phyloP scores from a whole-genome alignment of 805 yeast genomes.

The Yarrowia deformans region DNA sequence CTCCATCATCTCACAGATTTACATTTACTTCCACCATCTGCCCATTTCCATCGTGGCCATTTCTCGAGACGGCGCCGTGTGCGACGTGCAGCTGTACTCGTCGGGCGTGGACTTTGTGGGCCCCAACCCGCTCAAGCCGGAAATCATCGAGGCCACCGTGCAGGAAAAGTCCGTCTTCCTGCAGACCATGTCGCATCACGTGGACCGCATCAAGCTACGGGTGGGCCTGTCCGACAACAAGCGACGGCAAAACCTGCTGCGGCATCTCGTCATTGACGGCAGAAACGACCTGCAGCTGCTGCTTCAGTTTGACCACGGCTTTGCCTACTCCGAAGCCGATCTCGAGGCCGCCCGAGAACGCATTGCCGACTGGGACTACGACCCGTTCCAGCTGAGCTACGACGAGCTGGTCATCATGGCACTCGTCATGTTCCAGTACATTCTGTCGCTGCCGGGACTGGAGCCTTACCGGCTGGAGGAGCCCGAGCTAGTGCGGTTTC shows the following conservation, averaged over 20 bases:
- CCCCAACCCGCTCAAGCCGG: conserved; percentile 36
- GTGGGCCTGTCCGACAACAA: conserved; percentile 34
- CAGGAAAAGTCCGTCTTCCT: conserved; percentile 14
- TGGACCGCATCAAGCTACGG: conserved; percentile 37
- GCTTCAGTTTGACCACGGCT: conserved; percentile 26
- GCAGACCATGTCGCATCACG: conserved; percentile 22
- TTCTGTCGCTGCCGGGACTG: conserved; percentile 41
- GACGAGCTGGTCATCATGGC: conserved; percentile 37
- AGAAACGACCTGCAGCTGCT: conserved; percentile 27
- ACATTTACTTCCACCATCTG: conserved; percentile 38
- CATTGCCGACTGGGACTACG: conserved; percentile 36
- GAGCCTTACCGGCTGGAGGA: conserved; percentile 47
- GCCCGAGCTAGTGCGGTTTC: conserved; percentile 63
- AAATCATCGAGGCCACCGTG: conserved; percentile 20
- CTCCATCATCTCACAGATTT: conserved; percentile 34
- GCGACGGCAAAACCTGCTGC: conserved; percentile 37
- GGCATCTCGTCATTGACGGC: conserved; percentile 33
- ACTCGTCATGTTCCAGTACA: conserved; percentile 35
- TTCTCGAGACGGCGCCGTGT: conserved; percentile 18
- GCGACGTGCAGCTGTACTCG: conserved; percentile 32
- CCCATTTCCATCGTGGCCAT: conserved; percentile 34
- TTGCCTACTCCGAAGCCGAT: conserved; percentile 3
- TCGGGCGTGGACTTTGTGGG: conserved; percentile 38
- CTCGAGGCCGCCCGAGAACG: conserved; percentile 21
- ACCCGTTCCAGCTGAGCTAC: conserved; percentile 30